These are phyloP conservation scores for Scheffersomyces coipomensis DNA, from an alignment of 805 yeast genomes.

Conservation along the genomic window DNA sequence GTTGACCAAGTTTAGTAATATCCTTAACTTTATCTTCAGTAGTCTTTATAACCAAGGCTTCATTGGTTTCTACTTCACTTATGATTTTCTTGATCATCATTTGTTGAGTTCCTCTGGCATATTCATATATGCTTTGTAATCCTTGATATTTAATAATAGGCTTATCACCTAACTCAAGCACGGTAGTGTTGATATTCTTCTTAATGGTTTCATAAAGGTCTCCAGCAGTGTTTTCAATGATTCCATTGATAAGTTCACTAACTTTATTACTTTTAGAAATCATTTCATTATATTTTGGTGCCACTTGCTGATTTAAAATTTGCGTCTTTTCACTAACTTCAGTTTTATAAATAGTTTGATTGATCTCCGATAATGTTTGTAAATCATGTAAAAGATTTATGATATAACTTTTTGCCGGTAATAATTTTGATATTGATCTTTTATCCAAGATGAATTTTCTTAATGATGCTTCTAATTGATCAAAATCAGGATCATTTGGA, in stretches of 20 bases:
- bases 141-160: constrained; percentile 63
- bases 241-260: constrained; percentile 56
- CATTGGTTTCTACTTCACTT: constrained; percentile 62
- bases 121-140: constrained; percentile 60
- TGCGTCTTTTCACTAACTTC: constrained; percentile 47
- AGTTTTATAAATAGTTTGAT: constrained; percentile 50
- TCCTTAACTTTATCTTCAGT: constrained; percentile 62
- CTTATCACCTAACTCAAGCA: constrained; percentile 49
- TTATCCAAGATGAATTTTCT: constrained; percentile 86
- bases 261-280: constrained; percentile 52
- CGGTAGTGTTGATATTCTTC: constrained; percentile 47
- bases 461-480: constrained; percentile 77
- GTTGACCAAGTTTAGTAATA: constrained; percentile 61
- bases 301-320: constrained; percentile 51
- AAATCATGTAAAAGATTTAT: constrained; percentile 69
- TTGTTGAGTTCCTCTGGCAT: constrained; percentile 66
- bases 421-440: constrained; percentile 80
- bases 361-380: constrained; percentile 56
- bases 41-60: constrained; percentile 59
- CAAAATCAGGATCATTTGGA: constrained; percentile 62
- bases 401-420: constrained; percentile 91
- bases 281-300: constrained; percentile 62
- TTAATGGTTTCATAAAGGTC: constrained; percentile 63
- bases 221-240: constrained; percentile 60
- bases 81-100: constrained; percentile 66